Evolutionary conservation across 2,329 filamentous ascomycete genomes (phyloP), one percentile per base, ranked within the genome.

Genomic region (Clonostachys solani): DNA sequence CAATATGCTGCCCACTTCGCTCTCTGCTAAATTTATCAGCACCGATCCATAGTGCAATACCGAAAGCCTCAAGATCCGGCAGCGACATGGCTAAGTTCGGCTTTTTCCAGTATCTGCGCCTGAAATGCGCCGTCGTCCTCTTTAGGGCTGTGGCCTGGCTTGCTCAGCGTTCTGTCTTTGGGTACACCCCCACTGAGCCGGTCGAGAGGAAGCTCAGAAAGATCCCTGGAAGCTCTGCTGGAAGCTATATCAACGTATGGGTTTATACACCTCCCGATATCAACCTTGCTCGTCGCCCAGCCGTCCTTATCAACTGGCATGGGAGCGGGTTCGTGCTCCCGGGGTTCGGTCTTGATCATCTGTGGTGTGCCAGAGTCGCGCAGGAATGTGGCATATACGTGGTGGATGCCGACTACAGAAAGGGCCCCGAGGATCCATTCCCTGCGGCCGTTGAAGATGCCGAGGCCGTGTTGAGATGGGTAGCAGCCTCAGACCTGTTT

Each of bases 351-450:
- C 59, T 53, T 49, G 70, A 74, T 49, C 59, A 65, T 33, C 44
- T 50, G 7, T 74, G 64, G 52, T 71, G 66, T 47, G 56, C 58
- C 8, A 57, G 51, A 18, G 46, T 72, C 23, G 59, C 61, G 8
- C 49, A 51, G 1, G 53, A 62, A 5, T 54, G 55, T 3, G 50
- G 52, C 0, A 46, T 66, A 33, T 9, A 54, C 2, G 55, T 61
- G 29, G 12, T 65, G 1, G 60, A 65, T 35, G 57, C 63, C 2
- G 59, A 66, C 37, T 72, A 76, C 52, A 64, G 68, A n/a, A 62
- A 69, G 48, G 65, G 64, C 1, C 73, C 73, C 0, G 60, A 66
- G n/a, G n/a, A 64, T 43, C 58, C 62, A 0, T 75, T 69, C 42
- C 73, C 73, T 0, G 62, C 60, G 8, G 50, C 54, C 12, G 16